phyloP scores from a whole-genome alignment of 1,284 basidiomycete genomes.

The Ceraceosorus guamensis region DNA sequence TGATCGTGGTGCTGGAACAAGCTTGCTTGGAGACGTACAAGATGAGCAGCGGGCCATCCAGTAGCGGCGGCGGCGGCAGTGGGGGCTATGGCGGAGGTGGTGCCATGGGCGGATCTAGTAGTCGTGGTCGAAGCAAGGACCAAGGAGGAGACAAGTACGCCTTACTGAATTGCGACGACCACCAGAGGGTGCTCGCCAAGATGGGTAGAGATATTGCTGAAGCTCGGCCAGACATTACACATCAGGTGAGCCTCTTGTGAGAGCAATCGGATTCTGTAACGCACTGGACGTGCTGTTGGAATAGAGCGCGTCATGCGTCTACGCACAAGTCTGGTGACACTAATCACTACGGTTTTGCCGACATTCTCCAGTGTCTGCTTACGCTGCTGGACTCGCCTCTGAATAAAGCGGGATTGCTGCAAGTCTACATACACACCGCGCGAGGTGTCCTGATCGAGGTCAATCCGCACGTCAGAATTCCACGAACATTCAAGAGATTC shows the following conservation, averaged over 20 bases:
- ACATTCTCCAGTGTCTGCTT: constrained; percentile 67
- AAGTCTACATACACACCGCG: constrained; percentile 97
- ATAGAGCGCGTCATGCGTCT: no score
- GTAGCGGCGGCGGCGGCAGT: constrained; percentile 44
- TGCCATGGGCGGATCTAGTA: neutral
- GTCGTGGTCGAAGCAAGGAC: neutral
- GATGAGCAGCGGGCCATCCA: constrained; percentile 54
- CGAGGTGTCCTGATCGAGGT: constrained; percentile 96
- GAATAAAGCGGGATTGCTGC: constrained; percentile 92
- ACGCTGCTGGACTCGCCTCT: constrained; percentile 94
- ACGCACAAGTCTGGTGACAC: no score
- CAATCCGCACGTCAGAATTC: constrained; percentile 94
- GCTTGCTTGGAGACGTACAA: constrained; percentile 95
- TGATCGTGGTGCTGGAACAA: constrained; percentile 86
- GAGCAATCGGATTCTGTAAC: constrained; percentile 2
- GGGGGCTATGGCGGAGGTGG: constrained; percentile 21
- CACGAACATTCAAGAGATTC: constrained; percentile 96
- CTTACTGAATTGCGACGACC: constrained; percentile 95
- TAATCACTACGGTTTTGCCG: neutral
- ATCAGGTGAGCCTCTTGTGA: constrained; percentile 64
- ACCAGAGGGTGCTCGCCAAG: constrained; percentile 96
- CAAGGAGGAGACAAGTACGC: constrained; percentile 71
- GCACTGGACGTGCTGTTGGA: neutral
- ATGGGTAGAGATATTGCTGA: constrained; percentile 96
- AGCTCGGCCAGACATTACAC: constrained; percentile 94